These are phyloP conservation scores for Dryas integrifolia DNA, from an alignment of 331 rosid species.

Conservation along the genomic window DNA sequence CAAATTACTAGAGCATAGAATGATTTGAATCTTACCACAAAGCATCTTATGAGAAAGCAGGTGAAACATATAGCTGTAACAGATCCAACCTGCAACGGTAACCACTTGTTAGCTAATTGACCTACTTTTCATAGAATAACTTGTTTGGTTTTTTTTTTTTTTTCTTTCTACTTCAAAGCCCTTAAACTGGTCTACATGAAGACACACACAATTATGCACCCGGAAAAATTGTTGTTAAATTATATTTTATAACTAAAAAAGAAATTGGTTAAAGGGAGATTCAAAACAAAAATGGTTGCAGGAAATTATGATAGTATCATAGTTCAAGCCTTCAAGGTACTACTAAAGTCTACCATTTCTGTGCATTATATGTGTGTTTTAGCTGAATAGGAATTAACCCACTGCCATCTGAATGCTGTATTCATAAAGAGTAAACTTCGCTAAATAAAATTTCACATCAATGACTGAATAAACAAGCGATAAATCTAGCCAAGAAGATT, in stretches of 20 bases:
- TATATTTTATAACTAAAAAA: not conserved
- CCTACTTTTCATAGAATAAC: not conserved
- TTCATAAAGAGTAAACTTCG: not conserved
- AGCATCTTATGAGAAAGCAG: constrained; percentile 88
- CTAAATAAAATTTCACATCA: not conserved
- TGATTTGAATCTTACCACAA: constrained; percentile 65
- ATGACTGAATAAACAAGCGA: not conserved
- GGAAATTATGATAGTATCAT: not conserved
- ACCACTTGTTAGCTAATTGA: constrained; percentile 3
- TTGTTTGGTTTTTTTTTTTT: not conserved
- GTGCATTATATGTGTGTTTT: not conserved
- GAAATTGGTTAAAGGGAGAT: not conserved
- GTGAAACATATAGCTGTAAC: constrained; percentile 95
- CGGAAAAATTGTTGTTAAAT: too few species aligned
- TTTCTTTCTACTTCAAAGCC: not conserved
- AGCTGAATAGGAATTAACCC: not conserved
- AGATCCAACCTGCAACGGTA: constrained; percentile 82
- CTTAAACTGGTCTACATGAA: not conserved
- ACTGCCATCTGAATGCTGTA: not conserved
- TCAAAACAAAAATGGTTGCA: not conserved
- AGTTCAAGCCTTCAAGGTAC: not conserved
- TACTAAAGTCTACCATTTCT: not conserved
- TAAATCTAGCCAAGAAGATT: not conserved
- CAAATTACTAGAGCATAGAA: not conserved
- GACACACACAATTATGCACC: not conserved